Percentiles rank a stretch among this genome's conserved stretches.
Conservation (phyloP, 2,329 filamentous ascomycete species). For the Sarocladium brachiariae region DNA sequence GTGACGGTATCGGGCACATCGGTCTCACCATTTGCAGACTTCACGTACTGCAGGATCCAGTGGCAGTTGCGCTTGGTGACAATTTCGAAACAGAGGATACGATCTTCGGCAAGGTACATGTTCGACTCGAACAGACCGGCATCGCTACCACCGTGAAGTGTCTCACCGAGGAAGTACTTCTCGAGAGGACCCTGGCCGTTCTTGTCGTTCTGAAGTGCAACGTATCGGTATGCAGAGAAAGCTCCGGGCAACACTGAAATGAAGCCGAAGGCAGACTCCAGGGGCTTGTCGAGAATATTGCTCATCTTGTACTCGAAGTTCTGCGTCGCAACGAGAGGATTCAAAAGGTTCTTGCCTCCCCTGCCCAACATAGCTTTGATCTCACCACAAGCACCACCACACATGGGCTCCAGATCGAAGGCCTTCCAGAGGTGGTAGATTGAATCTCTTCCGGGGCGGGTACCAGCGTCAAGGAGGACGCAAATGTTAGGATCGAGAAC, state of each 20-base stretch:
- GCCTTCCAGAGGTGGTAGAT: conserved; percentile 99
- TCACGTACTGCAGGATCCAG: conserved; percentile 98
- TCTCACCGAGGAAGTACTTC: conserved; percentile 96
- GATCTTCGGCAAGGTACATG: conserved; percentile 98
- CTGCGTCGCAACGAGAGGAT: conserved; percentile 89
- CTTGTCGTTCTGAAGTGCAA: conserved; percentile 95
- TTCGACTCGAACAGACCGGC: conserved; percentile 97
- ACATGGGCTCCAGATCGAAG: conserved; percentile 96
- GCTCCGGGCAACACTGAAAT: conserved; percentile 95
- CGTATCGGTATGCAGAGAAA: conserved; percentile 95
- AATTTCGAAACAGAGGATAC: conserved; percentile 97
- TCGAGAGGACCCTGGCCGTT: conserved; percentile 86
- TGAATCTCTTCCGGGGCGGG: conserved; percentile 85
- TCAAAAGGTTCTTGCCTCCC: conserved; percentile 79
- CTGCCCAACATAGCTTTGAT: conserved; percentile 94
- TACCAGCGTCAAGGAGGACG: conserved; percentile 92
- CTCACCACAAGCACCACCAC: conserved; percentile 92
- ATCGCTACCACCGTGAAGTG: conserved; percentile 83
- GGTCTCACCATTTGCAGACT: conserved; percentile 92
- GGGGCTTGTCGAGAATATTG: conserved; percentile 95
- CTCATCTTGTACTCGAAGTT: conserved; percentile 99
- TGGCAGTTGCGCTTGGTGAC: conserved; percentile 96
- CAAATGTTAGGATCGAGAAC: conserved; percentile 95
- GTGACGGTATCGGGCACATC: conserved; percentile 93
- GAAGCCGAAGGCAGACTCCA: conserved; percentile 96